Evolutionary conservation across 306 rosid species (phyloP).

Genomic region (Vicia villosa): DNA sequence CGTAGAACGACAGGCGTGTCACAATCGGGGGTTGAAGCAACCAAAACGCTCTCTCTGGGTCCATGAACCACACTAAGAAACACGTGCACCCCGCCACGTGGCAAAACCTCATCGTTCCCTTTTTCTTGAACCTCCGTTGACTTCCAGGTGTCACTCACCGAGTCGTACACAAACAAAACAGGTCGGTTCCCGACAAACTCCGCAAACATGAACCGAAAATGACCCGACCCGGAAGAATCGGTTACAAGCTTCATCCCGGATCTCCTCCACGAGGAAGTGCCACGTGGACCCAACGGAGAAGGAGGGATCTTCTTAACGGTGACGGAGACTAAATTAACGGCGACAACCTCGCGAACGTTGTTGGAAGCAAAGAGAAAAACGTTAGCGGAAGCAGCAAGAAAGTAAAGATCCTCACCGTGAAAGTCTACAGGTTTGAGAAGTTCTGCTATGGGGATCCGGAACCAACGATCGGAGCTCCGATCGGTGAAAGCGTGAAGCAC

Average conservation of each 20-base stretch:
- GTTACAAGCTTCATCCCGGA: slow-evolving; percentile 61
- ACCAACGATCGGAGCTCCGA: slow-evolving; percentile 59
- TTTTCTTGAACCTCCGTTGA: slow-evolving; percentile 40
- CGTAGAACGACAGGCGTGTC: slow-evolving; percentile 41
- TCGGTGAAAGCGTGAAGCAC: slow-evolving; percentile 60
- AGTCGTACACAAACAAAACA: slow-evolving; percentile 50
- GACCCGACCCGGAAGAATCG: slow-evolving; percentile 40
- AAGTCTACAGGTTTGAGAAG: slow-evolving; percentile 49
- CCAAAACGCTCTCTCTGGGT: slow-evolving; percentile 47
- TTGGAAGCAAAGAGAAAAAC: slow-evolving; percentile 58
- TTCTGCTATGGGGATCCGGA: slow-evolving; percentile 52
- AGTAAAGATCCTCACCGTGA: slow-evolving; percentile 58
- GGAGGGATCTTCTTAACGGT: slow-evolving; percentile 63
- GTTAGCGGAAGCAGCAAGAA: slow-evolving; percentile 55
- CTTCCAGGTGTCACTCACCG: slow-evolving; percentile 49
- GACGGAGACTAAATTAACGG: slow-evolving; percentile 50
- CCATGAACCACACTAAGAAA: slow-evolving; percentile 47
- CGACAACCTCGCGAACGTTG: slow-evolving; percentile 49
- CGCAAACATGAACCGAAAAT: slow-evolving; percentile 56
- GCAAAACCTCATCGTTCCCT: neutral
- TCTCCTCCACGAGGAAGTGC: slow-evolving; percentile 68
- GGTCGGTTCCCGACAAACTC: slow-evolving; percentile 52
- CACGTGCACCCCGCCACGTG: slow-evolving; percentile 39
- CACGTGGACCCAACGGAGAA: slow-evolving; percentile 64
- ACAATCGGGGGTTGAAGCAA: slow-evolving; percentile 15